Conservation (phyloP, 345 rosid species). For the Corchorus olitorius region DNA sequence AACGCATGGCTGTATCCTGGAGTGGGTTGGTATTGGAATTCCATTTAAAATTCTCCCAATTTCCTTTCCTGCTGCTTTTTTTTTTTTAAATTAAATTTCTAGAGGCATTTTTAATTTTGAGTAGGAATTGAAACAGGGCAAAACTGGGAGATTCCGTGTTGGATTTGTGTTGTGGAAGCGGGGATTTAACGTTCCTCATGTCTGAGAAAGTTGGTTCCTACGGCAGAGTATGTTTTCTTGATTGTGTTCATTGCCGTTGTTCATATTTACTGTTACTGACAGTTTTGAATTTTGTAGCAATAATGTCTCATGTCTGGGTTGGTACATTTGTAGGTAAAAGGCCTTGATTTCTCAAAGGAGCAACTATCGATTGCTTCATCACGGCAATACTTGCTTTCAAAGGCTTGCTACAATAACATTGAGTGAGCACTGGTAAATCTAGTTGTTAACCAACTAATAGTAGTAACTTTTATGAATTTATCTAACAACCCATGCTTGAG, state of each 20-base stretch:
- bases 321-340: slow-evolving; percentile 54
- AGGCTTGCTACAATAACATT: slow-evolving; percentile 69
- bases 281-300: neutral
- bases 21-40: slow-evolving; percentile 41
- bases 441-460: slow-evolving; percentile 24
- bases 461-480: neutral
- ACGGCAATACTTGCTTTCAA: slow-evolving; percentile 46
- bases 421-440: slow-evolving; percentile 84
- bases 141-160: slow-evolving; percentile 62
- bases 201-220: slow-evolving; percentile 73
- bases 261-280: neutral
- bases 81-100: no score
- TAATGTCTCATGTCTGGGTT: neutral
- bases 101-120: neutral
- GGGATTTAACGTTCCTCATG: slow-evolving; percentile 79
- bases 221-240: slow-evolving; percentile 53
- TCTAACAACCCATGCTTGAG: neutral
- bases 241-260: slow-evolving; percentile 2
- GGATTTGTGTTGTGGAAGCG: slow-evolving; percentile 97
- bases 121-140: slow-evolving; percentile 46
- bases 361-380: slow-evolving; percentile 71
- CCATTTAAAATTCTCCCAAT: neutral
- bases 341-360: slow-evolving; percentile 83
- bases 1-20: slow-evolving; percentile 86
- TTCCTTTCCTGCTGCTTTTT: neutral